phyloP scores from a whole-genome alignment of 2,329 filamentous ascomycete genomes.

The Venturia aucupariae region DNA sequence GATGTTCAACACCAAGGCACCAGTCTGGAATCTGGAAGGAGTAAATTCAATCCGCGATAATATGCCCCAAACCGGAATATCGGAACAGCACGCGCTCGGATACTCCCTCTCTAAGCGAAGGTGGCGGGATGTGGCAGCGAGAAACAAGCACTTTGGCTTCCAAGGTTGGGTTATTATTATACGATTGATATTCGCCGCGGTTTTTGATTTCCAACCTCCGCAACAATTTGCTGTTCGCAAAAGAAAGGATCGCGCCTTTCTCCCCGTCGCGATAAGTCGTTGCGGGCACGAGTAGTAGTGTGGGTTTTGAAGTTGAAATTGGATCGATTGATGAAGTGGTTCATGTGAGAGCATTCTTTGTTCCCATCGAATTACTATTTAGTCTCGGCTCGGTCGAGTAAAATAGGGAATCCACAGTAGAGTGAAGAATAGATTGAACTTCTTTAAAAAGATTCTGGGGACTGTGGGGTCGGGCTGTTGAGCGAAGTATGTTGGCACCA shows the following conservation, averaged over 20 bases:
- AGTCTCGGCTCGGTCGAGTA: background rate
- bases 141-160: background rate
- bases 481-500: background rate
- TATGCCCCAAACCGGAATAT: background rate
- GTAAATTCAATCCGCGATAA: background rate
- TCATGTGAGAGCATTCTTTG: background rate
- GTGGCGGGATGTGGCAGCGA: background rate
- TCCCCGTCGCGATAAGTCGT: background rate
- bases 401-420: no score
- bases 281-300: background rate
- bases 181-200: background rate
- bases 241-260: background rate
- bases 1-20: background rate
- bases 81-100: background rate
- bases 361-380: background rate
- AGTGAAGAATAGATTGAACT: background rate
- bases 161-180: no score
- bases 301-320: background rate
- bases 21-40: background rate
- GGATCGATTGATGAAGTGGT: background rate
- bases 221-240: background rate
- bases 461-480: background rate
- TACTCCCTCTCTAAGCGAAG: background rate
- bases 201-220: background rate
- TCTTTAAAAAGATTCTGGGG: slow-evolving; percentile 9